Evolutionary conservation across 768 basidiomycete species (phyloP), one percentile per base, ranked within the genome.

Genomic region (Suillus decipiens): DNA sequence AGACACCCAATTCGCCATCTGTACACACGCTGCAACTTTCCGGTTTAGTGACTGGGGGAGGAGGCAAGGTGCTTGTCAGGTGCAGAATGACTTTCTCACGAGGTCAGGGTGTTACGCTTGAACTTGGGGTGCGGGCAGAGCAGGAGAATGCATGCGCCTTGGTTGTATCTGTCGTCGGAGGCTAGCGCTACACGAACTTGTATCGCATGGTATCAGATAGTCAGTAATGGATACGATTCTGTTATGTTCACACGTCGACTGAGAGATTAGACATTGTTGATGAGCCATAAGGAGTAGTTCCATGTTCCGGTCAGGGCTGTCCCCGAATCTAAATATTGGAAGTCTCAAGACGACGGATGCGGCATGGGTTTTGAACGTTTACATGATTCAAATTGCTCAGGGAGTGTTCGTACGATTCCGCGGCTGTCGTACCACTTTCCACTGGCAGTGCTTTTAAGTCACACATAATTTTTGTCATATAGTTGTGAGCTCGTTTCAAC

Each of bases 11-110:
- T 22, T 92, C 92, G 33, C 81, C 88, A 10, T 89, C 95, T 4
- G 91, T 98, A 56, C 97, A 99, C 77, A 96, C 96, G 34, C 83
- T 99, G 61, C 96, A 96, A 71, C 76, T 99, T 48, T 93, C 95
- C 17, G 97, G 97, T 50, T 71, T 99, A 66, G 90, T 97, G 19
- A 83, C 85, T 31, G 96, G 96, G 37, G 95, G 95, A 28, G 95
- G 93, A 31, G 96, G 95, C n/a, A 98, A 98, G 80, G 92, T 97
- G 37, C 84, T 99, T 61, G 95, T 88, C 28, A 87, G 95, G 65
- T 93, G 92, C 79, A 85, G 96, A 65, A 99, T 99, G 97, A 98
- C 96, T 12, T 98, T 86, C 77, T 89, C 91, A 50, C 81, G 88
- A 64, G 95, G 93, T 17, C 82, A 89, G 67, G 97, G 97, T 10